These are phyloP conservation scores for Oryza meyeriana DNA, from an alignment of 176 grass and related monocot species.

Conservation along the genomic window DNA sequence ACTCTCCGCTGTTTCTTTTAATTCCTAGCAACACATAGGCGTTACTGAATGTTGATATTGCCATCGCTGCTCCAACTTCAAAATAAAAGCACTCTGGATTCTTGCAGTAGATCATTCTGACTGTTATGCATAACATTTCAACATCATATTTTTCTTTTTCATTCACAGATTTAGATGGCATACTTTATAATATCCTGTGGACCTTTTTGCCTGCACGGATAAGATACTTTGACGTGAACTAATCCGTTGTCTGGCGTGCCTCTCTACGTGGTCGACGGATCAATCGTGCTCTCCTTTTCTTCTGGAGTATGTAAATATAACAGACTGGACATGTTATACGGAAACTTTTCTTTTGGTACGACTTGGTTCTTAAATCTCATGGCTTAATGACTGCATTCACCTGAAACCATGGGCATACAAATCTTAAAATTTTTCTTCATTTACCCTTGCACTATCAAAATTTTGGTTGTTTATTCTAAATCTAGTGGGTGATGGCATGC, in stretches of 20 bases:
- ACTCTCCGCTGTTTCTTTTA: not conserved
- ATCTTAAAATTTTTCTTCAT: too few species aligned
- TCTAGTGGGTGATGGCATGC: too few species aligned
- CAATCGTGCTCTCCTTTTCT: not conserved
- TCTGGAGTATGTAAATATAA: not conserved
- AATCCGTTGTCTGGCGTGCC: not conserved
- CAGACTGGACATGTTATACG: not conserved
- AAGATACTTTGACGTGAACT: constrained; percentile 14
- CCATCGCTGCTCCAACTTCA: not conserved
- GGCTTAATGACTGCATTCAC: too few species aligned
- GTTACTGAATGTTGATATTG: not conserved
- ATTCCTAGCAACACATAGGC: not conserved
- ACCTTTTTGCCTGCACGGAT: not conserved
- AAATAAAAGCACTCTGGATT: not conserved
- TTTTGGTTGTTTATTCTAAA: too few species aligned
- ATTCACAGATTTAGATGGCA: not conserved
- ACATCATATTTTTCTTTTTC: not conserved
- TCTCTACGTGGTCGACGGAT: not conserved
- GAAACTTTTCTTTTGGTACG: not conserved
- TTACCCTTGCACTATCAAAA: too few species aligned
- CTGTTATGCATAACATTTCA: not conserved
- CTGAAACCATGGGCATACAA: too few species aligned
- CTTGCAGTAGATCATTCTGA: not conserved
- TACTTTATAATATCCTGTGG: constrained; percentile 40
- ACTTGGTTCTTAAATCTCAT: not conserved